These are phyloP conservation scores for Cardamine chenopodiifolia DNA, from an alignment of 345 rosid genomes.

Conservation along the genomic window DNA sequence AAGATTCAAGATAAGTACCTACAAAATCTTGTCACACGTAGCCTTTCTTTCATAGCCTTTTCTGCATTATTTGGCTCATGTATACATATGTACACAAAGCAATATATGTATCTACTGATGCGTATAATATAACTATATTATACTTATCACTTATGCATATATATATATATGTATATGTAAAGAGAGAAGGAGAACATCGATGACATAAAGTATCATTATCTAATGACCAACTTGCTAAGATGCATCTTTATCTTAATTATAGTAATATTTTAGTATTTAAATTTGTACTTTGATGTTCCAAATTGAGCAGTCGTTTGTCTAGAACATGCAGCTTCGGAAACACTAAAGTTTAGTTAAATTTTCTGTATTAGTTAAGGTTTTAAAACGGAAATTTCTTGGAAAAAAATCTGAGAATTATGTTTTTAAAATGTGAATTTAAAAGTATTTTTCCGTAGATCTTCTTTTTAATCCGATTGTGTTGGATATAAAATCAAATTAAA, in stretches of 20 bases:
- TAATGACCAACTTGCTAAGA: conserved; percentile 40
- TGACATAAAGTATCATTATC: conserved; percentile 41
- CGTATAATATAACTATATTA: conserved; percentile 14
- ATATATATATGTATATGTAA: conserved; percentile 23
- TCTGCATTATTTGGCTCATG: conserved; percentile 28
- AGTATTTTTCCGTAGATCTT: neutral
- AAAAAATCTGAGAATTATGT: no score
- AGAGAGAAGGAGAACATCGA: conserved; percentile 39
- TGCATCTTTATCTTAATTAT: conserved; percentile 37
- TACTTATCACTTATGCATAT: no score
- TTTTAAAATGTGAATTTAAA: no score
- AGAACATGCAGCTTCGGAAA: conserved; percentile 39
- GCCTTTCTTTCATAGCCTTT: conserved; percentile 47
- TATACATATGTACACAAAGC: conserved; percentile 1
- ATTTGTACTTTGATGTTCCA: conserved; percentile 44
- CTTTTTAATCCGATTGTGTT: neutral
- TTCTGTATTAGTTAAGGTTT: conserved; percentile 12
- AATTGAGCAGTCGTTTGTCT: conserved; percentile 40
- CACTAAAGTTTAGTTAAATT: conserved; percentile 10
- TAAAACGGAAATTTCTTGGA: neutral
- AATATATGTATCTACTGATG: neutral
- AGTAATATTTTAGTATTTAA: conserved; percentile 34
- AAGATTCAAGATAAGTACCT: conserved; percentile 42
- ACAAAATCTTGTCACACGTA: conserved; percentile 41
- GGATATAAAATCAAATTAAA: neutral